Conservation (phyloP, 2,329 filamentous ascomycete species). For the Neoscytalidium dimidiatum region DNA sequence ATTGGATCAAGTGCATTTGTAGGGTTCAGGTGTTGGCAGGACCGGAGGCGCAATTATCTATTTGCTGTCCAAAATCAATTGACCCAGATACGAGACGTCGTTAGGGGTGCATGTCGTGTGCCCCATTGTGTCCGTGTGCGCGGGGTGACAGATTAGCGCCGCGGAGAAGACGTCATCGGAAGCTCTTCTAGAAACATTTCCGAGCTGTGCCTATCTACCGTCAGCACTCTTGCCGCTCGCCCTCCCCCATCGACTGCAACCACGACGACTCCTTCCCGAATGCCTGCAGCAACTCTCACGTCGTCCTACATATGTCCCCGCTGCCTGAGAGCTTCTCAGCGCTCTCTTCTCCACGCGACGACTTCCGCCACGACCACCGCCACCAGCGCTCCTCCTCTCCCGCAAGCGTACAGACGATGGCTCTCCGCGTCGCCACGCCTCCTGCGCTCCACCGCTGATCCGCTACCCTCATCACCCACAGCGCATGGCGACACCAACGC, state of each 20-base stretch:
- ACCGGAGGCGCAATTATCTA: not conserved
- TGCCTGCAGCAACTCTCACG: constrained; percentile 1
- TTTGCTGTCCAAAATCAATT: not conserved
- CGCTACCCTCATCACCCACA: constrained; percentile 26
- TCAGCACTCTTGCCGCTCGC: not conserved
- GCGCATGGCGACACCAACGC: constrained; percentile 20
- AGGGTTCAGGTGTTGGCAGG: constrained; percentile 5
- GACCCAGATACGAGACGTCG: not conserved
- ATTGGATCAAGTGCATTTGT: constrained; percentile 16
- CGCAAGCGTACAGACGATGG: constrained; percentile 19
- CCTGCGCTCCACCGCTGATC: constrained; percentile 27
- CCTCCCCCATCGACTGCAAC: not conserved
- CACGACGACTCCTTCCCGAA: not conserved
- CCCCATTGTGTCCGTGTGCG: not conserved
- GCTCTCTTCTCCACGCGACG: constrained; percentile 16
- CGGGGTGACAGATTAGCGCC: too few relatives aligned
- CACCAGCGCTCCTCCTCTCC: constrained; percentile 8
- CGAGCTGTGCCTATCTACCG: not conserved
- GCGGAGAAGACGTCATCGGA: constrained; percentile 16
- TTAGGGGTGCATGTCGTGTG: not conserved
- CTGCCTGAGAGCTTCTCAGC: constrained; percentile 37
- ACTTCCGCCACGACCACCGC: not conserved
- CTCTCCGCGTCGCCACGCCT: constrained; percentile 22
- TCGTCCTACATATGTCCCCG: constrained; percentile 39
- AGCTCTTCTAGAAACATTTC: not conserved